These are phyloP conservation scores for Sugiyamaella lignohabitans DNA, from an alignment of 805 yeast species.

Conservation along the genomic window DNA sequence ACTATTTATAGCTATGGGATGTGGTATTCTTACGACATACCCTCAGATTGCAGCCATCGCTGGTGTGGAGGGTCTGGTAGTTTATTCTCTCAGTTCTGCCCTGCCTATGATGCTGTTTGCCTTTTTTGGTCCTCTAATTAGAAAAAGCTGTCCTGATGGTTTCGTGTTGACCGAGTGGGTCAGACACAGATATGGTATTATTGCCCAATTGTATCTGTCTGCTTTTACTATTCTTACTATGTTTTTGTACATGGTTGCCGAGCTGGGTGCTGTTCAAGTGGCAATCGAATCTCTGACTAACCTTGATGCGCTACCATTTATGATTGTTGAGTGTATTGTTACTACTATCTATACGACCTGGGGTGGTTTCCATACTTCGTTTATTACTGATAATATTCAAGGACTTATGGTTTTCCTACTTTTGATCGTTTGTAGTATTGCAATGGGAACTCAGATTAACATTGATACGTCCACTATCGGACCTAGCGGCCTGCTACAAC, in stretches of 20 bases:
- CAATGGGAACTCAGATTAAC: constrained; percentile 66
- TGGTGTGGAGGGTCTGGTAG: constrained; percentile 82
- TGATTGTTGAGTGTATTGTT: constrained; percentile 79
- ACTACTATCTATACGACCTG: constrained; percentile 80
- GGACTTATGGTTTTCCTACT: constrained; percentile 65
- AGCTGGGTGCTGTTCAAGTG: constrained; percentile 69
- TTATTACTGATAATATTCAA: constrained; percentile 80
- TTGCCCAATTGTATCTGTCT: constrained; percentile 68
- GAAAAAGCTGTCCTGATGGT: constrained; percentile 78
- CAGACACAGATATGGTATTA: constrained; percentile 67
- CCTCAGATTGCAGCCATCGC: constrained; percentile 80
- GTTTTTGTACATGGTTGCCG: constrained; percentile 75
- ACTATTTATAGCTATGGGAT: constrained; percentile 60
- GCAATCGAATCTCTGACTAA: constrained; percentile 77
- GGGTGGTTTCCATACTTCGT: constrained; percentile 87
- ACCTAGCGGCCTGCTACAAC: constrained; percentile 56
- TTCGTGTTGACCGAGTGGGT: constrained; percentile 94
- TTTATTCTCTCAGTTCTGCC: constrained; percentile 72
- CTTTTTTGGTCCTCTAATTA: constrained; percentile 69
- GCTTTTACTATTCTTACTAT: constrained; percentile 78
- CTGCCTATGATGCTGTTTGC: constrained; percentile 83
- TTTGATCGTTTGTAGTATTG: constrained; percentile 64
- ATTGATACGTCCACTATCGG: constrained; percentile 56
- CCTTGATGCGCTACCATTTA: constrained; percentile 67
- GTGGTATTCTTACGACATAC: constrained; percentile 80